Evolutionary conservation across 2,329 filamentous ascomycete species (phyloP).

Genomic region (Monilinia aucupariae): DNA sequence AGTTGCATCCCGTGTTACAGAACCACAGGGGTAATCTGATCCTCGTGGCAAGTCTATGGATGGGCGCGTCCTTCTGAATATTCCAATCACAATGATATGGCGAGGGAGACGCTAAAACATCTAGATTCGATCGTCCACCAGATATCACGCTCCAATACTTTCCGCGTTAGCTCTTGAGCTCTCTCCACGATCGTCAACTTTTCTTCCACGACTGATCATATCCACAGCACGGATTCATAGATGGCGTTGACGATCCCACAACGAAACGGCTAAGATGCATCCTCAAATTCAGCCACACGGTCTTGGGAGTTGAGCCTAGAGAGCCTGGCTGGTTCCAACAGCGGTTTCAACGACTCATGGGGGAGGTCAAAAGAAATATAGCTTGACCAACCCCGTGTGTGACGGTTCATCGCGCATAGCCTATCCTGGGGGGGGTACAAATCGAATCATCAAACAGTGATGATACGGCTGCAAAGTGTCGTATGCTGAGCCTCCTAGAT

Average conservation of each 20-base stretch:
- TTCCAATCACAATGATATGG: no score
- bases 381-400: neutral
- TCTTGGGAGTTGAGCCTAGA: neutral
- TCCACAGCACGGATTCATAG: neutral
- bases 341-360: neutral
- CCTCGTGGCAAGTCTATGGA: constrained; percentile 8
- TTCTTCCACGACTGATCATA: neutral
- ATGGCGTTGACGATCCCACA: neutral
- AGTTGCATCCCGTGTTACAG: neutral
- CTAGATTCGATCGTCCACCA: neutral
- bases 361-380: neutral
- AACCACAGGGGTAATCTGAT: neutral
- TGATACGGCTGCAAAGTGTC: no score
- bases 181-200: neutral
- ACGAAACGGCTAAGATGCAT: neutral
- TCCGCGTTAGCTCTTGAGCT: neutral
- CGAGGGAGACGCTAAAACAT: no score
- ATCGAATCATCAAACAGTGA: no score
- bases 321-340: neutral
- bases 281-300: neutral
- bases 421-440: neutral
- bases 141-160: neutral
- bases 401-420: neutral
- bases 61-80: neutral
- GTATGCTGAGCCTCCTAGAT: no score